Evolutionary conservation across 2,329 filamentous ascomycete species (phyloP), one percentile per base, ranked within the genome.

Genomic region (Metarhizium humberi): DNA sequence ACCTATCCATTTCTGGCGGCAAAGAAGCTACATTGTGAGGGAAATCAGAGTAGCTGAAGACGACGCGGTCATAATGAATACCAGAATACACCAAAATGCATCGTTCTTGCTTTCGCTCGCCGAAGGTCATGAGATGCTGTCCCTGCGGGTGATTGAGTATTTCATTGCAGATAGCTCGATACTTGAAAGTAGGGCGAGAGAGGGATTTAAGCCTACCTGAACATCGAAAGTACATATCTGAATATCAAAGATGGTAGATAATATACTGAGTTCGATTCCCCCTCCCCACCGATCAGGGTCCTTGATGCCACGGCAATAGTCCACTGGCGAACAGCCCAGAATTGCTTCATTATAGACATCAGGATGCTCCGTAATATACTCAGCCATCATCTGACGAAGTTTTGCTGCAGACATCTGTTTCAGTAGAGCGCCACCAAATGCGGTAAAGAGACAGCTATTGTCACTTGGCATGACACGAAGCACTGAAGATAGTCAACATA

Each of bases 381-480:
- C 82, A 2, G 89, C 90, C 20, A 96, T 85, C 59, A 95, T 78
- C 14, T 81, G 84, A 55, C 92, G 85, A 18, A 96, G 77, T 63
- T 88, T 64, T 8, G 70, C 66, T 6, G 73, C 72, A n/a, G 72
- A 68, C 51, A 76, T 70, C 18, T 73, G 69, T 30, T 74, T 80
- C 51, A 90, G 81, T n/a, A 95, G 78, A 3, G 88, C 88, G 54
- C 86, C 87, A 16, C 89, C 88, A 50, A 97, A 85, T 0, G 92
- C 92, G 32, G 91, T 88, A 71, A 96, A 97, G 64, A 97, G 84
- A 72, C 92, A 97, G 56, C 86, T 90, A 71, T 96, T 96, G 70
- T 97, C 92, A 66, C 96, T 92, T 4, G 92, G 90, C 92, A 97
- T 96, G 52, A 97, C 89, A 14, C 92, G 86, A 18, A 96, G 80